phyloP scores from a whole-genome alignment of 345 rosid genomes.

The Eucalyptus regnans region DNA sequence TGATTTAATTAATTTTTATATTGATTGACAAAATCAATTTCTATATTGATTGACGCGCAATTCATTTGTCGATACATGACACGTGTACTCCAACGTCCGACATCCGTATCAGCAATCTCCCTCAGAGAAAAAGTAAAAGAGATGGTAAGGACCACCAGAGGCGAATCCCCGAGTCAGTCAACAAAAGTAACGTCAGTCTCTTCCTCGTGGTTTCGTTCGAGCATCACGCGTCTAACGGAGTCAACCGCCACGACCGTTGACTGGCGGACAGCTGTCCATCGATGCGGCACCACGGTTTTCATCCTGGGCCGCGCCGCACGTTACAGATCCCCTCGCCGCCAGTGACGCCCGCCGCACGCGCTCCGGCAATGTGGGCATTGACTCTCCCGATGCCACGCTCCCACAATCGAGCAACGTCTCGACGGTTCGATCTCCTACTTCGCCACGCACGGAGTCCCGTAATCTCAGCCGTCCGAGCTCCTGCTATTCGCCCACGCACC shows the following conservation, averaged over 20 bases:
- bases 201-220: neutral
- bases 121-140: no score
- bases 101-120: rapidly evolving
- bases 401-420: neutral
- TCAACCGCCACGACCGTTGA: neutral
- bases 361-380: neutral
- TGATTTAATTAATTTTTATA: neutral
- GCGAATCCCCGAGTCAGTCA: neutral
- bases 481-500: neutral
- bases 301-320: neutral
- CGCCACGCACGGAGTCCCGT: neutral
- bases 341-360: neutral
- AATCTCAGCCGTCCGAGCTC: neutral
- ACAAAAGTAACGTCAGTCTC: neutral
- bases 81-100: no score
- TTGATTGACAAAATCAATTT: rapidly evolving
- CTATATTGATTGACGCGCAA: rapidly evolving
- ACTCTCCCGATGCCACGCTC: neutral
- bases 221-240: neutral
- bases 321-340: neutral
- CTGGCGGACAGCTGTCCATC: neutral
- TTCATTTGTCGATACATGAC: neutral
- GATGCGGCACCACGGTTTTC: neutral
- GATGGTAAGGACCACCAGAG: no score
- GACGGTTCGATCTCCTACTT: neutral